These are phyloP conservation scores for Eudorina sp. DNA, from an alignment of 139 green algal species.

Conservation along the genomic window DNA sequence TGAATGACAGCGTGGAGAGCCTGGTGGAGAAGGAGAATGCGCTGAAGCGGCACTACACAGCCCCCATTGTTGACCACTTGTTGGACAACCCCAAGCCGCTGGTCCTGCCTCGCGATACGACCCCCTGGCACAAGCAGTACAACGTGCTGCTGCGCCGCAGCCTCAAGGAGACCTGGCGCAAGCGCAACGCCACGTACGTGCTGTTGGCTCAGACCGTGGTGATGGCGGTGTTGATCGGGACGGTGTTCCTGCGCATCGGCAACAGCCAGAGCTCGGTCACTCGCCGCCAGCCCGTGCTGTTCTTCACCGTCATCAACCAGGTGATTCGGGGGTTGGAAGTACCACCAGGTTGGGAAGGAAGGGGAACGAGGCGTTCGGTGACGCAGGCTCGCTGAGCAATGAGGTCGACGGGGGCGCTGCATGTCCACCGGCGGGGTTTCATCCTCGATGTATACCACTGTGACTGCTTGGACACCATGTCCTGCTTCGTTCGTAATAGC, in stretches of 20 bases:
- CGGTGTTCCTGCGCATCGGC: conserved; percentile 66
- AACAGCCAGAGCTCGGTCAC: conserved; percentile 48
- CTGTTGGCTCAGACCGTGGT: conserved; percentile 55
- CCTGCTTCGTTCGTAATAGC: no score
- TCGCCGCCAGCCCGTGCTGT: conserved; percentile 69
- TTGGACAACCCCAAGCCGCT: conserved; percentile 30
- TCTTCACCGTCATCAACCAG: conserved; percentile 74
- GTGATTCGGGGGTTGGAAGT: not conserved
- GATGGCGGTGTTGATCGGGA: conserved; percentile 56
- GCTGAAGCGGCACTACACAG: not conserved
- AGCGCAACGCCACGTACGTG: conserved; percentile 50
- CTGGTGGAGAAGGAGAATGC: conserved; percentile 39
- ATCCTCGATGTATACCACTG: no score
- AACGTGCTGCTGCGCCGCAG: conserved; percentile 58
- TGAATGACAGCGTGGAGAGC: conserved; percentile 43
- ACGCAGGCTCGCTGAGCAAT: no score
- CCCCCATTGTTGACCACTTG: conserved; percentile 30
- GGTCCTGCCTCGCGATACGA: conserved; percentile 47
- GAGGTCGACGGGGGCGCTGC: no score
- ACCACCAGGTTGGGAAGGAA: no score
- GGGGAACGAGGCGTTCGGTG: no score
- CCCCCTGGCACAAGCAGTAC: conserved; percentile 69
- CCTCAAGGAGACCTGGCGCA: conserved; percentile 68
- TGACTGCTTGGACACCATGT: no score
- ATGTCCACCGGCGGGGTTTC: no score